phyloP scores from a whole-genome alignment of 805 yeast species.

The Cyberlindnera misumaiensis region DNA sequence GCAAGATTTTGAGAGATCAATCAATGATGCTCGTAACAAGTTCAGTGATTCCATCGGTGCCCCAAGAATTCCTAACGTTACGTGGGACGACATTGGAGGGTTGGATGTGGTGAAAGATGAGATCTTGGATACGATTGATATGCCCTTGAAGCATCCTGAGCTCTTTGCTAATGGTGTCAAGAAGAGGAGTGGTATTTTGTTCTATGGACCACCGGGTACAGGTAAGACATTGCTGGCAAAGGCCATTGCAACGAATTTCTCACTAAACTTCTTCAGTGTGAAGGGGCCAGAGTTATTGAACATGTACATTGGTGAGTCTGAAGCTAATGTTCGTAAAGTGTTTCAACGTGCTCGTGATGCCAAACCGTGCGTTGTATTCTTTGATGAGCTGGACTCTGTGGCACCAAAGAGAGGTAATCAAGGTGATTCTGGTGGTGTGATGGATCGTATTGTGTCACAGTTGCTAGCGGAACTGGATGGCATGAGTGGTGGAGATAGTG shows the following conservation, averaged over 20 bases:
- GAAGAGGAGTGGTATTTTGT: constrained; percentile 87
- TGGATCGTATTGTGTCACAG: constrained; percentile 97
- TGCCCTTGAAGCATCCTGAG: constrained; percentile 92
- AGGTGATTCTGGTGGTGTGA: constrained; percentile 98
- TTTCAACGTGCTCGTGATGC: constrained; percentile 95
- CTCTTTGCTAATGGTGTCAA: constrained; percentile 83
- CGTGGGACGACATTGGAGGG: constrained; percentile 98
- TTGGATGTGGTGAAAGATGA: constrained; percentile 85
- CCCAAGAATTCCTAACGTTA: constrained; percentile 89
- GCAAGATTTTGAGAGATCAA: constrained; percentile 60
- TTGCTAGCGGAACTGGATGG: constrained; percentile 93
- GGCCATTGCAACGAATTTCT: constrained; percentile 94
- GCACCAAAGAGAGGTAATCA: constrained; percentile 98
- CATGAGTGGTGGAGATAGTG: constrained; percentile 75
- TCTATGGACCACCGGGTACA: constrained; percentile 98
- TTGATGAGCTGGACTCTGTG: constrained; percentile 95
- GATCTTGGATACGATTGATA: constrained; percentile 89
- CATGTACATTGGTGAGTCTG: constrained; percentile 98
- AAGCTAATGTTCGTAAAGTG: constrained; percentile 91
- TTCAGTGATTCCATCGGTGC: constrained; percentile 95
- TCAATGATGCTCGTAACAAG: constrained; percentile 75
- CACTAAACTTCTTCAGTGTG: constrained; percentile 90
- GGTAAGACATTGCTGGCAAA: constrained; percentile 95
- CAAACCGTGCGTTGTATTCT: constrained; percentile 94
- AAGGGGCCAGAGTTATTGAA: constrained; percentile 95